Base-by-base conservation (phyloP, 805 yeast species). In the Lipomyces oligophaga region DNA sequence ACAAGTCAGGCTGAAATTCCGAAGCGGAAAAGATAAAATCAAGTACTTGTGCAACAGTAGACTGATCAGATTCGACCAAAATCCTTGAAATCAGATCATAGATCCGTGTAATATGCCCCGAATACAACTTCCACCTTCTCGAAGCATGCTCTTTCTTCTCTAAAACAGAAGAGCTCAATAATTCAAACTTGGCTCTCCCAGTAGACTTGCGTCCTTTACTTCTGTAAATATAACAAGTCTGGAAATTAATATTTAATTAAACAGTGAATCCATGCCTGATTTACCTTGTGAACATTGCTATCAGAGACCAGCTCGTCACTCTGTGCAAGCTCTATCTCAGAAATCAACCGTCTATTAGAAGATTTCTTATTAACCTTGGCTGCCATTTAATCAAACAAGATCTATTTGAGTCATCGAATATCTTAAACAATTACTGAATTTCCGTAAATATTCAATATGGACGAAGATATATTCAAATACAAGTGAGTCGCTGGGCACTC, bases 221-320 rank as follows among this genome's bases (percentile, higher is more conserved):
- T 43, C 19, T 34, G 18, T 3, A 50, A 4, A 46, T 5, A 30
- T 45, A 50, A 22, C 43, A 37, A 25, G 52, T 46, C 54, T 49
- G 26, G 15, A 13, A 7, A 19, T 18, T 38, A n/a, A n/a, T 13
- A 18, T 13, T 18, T 21, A 18, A 20, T 19, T 6, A 20, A 20
- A 16, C 20, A 8, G 32, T 8, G 19, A 20, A 37, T 11, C 11
- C 25, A 20, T 10, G 5, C 16, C 10, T 19, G 11, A 11, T 31
- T 21, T 38, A 49, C 54, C 40, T 50, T 50, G 36, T 50, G 54
- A 16, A 45, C 54, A 20, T 46, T 44, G 15, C 52, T 38, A 43
- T 50, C 52, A 15, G 47, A 31, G 10, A 50, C 47, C 25, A 50
- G 28, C 18, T 45, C 50, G n/a, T 19, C 41, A 5, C 16, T 11